Percentiles rank a stretch among this genome's conserved stretches.
phyloP scores from a whole-genome alignment of 2,329 filamentous ascomycete species.

The Clarireedia hainanense region DNA sequence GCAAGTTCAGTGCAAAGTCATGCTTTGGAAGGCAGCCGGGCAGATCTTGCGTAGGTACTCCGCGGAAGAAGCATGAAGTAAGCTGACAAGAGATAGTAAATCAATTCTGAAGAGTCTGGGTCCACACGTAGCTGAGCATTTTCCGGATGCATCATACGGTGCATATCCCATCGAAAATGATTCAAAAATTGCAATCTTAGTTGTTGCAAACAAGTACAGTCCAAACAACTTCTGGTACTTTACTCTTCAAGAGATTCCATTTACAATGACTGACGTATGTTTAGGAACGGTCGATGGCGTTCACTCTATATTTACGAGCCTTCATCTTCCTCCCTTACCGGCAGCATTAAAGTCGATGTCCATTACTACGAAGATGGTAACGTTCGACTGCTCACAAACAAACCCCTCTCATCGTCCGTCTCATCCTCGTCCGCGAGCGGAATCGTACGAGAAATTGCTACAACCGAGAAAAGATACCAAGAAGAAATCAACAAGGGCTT shows the following conservation, averaged over 20 bases:
- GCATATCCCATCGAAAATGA: slow-evolving; percentile 76
- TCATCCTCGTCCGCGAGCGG: slow-evolving; percentile 47
- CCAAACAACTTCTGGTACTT: slow-evolving; percentile 92
- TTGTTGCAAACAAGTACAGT: slow-evolving; percentile 95
- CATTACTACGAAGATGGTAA: slow-evolving; percentile 99
- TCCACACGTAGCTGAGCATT: slow-evolving; percentile 80
- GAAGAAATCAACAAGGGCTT: slow-evolving; percentile 93
- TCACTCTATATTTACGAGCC: slow-evolving; percentile 76
- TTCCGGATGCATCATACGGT: slow-evolving; percentile 70
- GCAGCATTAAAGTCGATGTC: slow-evolving; percentile 85
- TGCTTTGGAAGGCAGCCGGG: slow-evolving; percentile 65
- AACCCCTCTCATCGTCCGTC: slow-evolving; percentile 58
- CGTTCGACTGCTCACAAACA: slow-evolving; percentile 85
- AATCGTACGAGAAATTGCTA: slow-evolving; percentile 70
- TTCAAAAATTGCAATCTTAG: slow-evolving; percentile 67
- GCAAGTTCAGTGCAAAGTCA: slow-evolving; percentile 76
- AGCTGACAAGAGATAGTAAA: slow-evolving; percentile 47
- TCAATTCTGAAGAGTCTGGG: slow-evolving; percentile 72
- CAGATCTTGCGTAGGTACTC: slow-evolving; percentile 67
- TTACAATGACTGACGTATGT: slow-evolving; percentile 4
- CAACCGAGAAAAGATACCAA: slow-evolving; percentile 85
- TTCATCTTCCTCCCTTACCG: slow-evolving; percentile 59
- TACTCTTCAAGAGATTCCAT: background rate
- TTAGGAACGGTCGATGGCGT: slow-evolving; percentile 92
- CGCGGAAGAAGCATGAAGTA: background rate